A percentile compares a stretch with the other conserved stretches of the same genome.
These are phyloP conservation scores for Fusarium robinianum DNA, from an alignment of 2,329 filamentous ascomycete species.

Conservation along the genomic window DNA sequence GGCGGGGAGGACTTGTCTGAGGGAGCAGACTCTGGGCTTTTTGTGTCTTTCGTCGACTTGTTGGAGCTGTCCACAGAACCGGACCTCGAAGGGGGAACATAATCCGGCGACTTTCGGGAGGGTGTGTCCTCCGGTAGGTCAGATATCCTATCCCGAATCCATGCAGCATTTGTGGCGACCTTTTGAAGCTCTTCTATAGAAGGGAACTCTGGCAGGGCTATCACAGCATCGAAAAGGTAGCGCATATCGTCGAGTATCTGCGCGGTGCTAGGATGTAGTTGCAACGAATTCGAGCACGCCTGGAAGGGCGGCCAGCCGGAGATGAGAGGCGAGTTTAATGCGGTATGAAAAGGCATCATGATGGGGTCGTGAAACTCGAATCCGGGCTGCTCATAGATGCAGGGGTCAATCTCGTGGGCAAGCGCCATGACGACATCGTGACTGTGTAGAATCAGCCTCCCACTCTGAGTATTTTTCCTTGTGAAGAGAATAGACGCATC, in stretches of 20 bases:
- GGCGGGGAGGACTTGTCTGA: constrained; percentile 25
- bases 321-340: constrained; percentile 55
- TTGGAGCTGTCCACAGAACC: constrained; percentile 18
- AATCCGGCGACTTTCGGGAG: constrained; percentile 15
- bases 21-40: constrained; percentile 19
- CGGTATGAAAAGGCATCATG: constrained; percentile 47
- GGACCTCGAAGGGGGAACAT: constrained; percentile 14
- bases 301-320: constrained; percentile 49
- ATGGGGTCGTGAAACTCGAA: constrained; percentile 49
- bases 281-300: constrained; percentile 46
- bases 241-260: constrained; percentile 58
- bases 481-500: not conserved
- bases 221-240: constrained; percentile 49
- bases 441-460: constrained; percentile 38
- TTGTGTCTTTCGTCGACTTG: constrained; percentile 9
- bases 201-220: constrained; percentile 45
- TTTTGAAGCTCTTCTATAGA: constrained; percentile 45
- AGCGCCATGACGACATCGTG: constrained; percentile 54
- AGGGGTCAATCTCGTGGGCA: constrained; percentile 51
- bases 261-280: constrained; percentile 52
- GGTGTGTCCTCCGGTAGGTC: constrained; percentile 39
- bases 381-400: constrained; percentile 46
- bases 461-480: not conserved
- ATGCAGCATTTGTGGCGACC: constrained; percentile 46
- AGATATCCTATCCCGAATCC: constrained; percentile 47